Base-by-base conservation (phyloP, 2,329 filamentous ascomycete species). In the Didymella glomerata region DNA sequence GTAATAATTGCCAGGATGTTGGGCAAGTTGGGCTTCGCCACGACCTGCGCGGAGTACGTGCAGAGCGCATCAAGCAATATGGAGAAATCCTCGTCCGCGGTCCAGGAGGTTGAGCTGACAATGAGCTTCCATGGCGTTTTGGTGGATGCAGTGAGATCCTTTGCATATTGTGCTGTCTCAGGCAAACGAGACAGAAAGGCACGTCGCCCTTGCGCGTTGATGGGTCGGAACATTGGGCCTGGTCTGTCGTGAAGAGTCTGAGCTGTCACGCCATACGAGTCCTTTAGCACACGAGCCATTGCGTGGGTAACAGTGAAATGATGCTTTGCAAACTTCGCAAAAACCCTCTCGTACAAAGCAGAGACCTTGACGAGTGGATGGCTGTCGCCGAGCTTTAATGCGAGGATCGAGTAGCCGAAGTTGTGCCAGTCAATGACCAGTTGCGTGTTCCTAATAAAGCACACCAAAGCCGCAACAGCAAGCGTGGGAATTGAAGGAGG, bases 391-490 rank as follows among this genome's bases (percentile, higher is more conserved):
- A 90, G 80, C 62, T 88, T 89, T 48, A 90, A 77, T 2, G 85
- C 90, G 3, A 99, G 86, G 68, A 99, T 96, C 9, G 92, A 94
- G 83, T 94, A 97, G 67, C 94, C 95, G 77, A 97, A 98, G 78
- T 99, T 99, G 81, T 99, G 95, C 95, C 95, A 99, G 81, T 99
- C 95, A 54, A 98, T 90, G 61, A 98, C 84, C 4, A 99, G 84
- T 56, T 86, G 86, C 38, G 91, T 96, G 67, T 91, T 89, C 48
- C 95, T 89, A 49, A 96, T 76, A 67, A 88, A 85, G 69, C 91
- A 91, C 47, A 92, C 83, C 3, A 93, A 62, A 22, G 88, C 83
- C 16, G 92, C 90, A 36, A 97, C 82, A 50, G 89, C 86, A 22
- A 99, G 85, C 0, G 93, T 96, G 0, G 95, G 95, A 59, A 98